Base-by-base conservation (phyloP, 371 early-diverging fungal species). In the Syncephalis plumigaleata region DNA sequence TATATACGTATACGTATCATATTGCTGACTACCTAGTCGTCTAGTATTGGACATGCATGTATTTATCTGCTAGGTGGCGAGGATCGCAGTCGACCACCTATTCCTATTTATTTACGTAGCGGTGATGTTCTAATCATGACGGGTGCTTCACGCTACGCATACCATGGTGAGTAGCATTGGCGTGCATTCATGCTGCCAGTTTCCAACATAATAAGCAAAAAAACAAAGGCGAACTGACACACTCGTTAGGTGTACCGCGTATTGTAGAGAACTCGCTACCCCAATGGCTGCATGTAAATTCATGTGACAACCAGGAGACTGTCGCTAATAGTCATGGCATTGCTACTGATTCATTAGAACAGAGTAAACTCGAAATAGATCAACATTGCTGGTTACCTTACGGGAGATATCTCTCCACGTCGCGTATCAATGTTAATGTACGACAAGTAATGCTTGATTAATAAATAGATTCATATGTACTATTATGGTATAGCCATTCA, bases 121-220 rank as follows among this genome's bases (percentile, higher is more conserved):
- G 94, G 94, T 1, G 91, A 93, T 51, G 65, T 84, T n/a, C 57
- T 88, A 42, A 74, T 82, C 21, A 87, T 90, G 88, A 76, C 80
- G 39, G 84, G 82, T 15, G 63, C 67, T 2, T 71, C 71, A 7
- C 69, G 91, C 7, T 52, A 61, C 26, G 73, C 73, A 16, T 90
- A 77, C 53, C 91, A 91, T 57, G 85, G 85, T 70, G 64, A 9
- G 40, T 18, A 17, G 37, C n/a, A 2, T 39, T 49, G 11, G 18
- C 48, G 21, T 8, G 36, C 13, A 24, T 39, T 24, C 9, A 42
- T 11, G 17, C 26, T 1, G 16, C 17, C n/a, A n/a, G n/a, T n/a
- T n/a, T n/a, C n/a, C n/a, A n/a, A n/a, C n/a, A n/a, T n/a, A n/a
- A n/a, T n/a, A n/a, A n/a, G n/a, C n/a, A n/a, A n/a, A n/a, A n/a